phyloP scores from a whole-genome alignment of 805 yeast genomes.

The Kazachstania viticola region DNA sequence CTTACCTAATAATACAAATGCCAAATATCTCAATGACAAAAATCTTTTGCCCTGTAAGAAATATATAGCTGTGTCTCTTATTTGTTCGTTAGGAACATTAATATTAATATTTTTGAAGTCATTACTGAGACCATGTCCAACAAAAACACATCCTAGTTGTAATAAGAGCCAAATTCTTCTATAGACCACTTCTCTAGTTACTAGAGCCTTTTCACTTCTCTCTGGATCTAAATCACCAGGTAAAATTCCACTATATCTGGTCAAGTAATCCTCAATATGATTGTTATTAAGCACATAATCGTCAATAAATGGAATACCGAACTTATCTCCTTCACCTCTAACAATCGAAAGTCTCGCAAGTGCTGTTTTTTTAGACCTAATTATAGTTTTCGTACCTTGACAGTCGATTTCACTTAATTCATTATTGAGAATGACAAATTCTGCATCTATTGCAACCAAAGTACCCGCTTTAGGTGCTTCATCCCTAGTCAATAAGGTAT shows the following conservation, averaged over 20 bases:
- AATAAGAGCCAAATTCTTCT: constrained; percentile 81
- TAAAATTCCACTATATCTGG: constrained; percentile 88
- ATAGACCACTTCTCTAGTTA: constrained; percentile 72
- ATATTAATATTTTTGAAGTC: constrained; percentile 91
- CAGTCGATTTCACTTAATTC: constrained; percentile 71
- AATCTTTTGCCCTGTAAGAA: constrained; percentile 68
- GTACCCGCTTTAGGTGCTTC: constrained; percentile 71
- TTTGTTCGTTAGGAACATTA: constrained; percentile 75
- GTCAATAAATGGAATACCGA: constrained; percentile 78
- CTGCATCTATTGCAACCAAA: constrained; percentile 90
- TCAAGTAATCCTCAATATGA: constrained; percentile 71
- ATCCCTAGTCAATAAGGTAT: constrained; percentile 49
- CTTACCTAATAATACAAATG: constrained; percentile 62
- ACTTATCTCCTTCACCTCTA: constrained; percentile 54
- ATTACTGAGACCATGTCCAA: constrained; percentile 86
- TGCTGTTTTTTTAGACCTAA: constrained; percentile 64
- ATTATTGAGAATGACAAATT: constrained; percentile 72
- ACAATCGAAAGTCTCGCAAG: constrained; percentile 85
- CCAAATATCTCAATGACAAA: constrained; percentile 74
- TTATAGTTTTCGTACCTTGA: constrained; percentile 55
- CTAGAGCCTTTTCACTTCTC: constrained; percentile 55
- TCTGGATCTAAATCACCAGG: constrained; percentile 77
- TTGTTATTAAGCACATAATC: constrained; percentile 75
- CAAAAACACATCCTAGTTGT: constrained; percentile 81
- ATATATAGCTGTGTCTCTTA: constrained; percentile 80